Evolutionary conservation across 1,139 yeast genomes (phyloP), one percentile per base, ranked within the genome.

Genomic region (Taphrina deformans): DNA sequence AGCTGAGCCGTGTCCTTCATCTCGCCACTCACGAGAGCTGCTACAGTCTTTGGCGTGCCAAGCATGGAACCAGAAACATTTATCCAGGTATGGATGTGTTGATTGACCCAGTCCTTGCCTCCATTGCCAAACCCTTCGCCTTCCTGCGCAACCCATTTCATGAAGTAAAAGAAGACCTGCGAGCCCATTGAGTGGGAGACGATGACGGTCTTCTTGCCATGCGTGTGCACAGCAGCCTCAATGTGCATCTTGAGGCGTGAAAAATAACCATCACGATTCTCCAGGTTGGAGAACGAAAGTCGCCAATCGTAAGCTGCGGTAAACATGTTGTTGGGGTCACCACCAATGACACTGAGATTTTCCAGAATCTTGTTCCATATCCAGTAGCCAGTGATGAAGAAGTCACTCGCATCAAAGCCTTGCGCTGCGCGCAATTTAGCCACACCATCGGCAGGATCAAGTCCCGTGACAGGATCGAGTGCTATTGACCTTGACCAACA

Each of bases 291-390:
- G 74, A 89, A 95, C 0, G 96, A 87, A 71, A 93, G 80, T 72
- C 99, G 82, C 99, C 99, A 93, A 75, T 93, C 99, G 75, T 93
- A 93, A 1, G 97, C 82, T 0, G 98, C 99, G 65, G 92, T 86
- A 35, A 82, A 74, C 98, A 93, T 91, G 72, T 84, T 89, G 71
- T 90, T 87, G 1, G 97, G 93, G 53, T 90, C 96, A 75, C 93
- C 93, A 0, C 97, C 97, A 69, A 95, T 83, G 0, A 90, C 98
- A 1, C 97, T 96, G 70, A 95, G 79, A 72, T 95, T 95, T 74
- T 93, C 97, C 18, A 93, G 79, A 65, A 93, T 84, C 74, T 95
- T 93, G 75, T 90, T 90, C 99, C 99, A 93, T 71, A 93, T 89
- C 99, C 99, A 93, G 76, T 93, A 93, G 0, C 99, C 99, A 3